Evolutionary conservation across 1,139 yeast genomes (phyloP).

Genomic region (Cylindricascospora bacillispora): DNA sequence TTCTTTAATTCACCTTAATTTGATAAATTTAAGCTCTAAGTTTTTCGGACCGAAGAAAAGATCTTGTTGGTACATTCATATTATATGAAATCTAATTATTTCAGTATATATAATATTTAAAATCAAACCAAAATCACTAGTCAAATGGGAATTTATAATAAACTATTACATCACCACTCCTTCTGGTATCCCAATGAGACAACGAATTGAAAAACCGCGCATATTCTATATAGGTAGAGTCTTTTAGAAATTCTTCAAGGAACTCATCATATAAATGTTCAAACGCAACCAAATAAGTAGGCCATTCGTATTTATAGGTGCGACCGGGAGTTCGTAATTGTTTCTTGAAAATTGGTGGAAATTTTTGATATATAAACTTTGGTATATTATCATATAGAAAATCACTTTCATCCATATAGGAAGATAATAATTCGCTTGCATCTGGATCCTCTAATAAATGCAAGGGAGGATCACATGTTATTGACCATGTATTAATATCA

Average conservation of each 20-base stretch:
- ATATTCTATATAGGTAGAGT: conserved; percentile 35
- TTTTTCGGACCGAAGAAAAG: too few species aligned
- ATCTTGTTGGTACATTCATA: too few species aligned
- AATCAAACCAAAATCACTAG: too few species aligned
- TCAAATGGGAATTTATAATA: conserved; percentile 26
- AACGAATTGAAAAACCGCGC: conserved; percentile 61
- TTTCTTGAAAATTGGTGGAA: conserved; percentile 28
- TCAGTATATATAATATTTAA: too few species aligned
- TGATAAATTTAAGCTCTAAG: too few species aligned
- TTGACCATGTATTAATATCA: conserved; percentile 49
- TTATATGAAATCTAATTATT: too few species aligned
- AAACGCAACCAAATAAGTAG: conserved; percentile 58
- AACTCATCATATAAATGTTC: conserved; percentile 40
- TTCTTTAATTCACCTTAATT: too few species aligned
- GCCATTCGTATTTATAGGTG: conserved; percentile 43
- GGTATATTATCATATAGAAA: conserved; percentile 57
- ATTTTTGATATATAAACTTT: conserved; percentile 35
- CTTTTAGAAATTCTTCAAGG: conserved; percentile 31
- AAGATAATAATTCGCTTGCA: conserved; percentile 23
- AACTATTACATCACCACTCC: conserved; percentile 67
- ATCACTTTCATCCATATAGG: conserved; percentile 80
- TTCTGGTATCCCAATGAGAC: conserved; percentile 77
- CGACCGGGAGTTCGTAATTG: conserved; percentile 16
- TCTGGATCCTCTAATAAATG: conserved; percentile 23
- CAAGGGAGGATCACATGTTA: conserved; percentile 89